Evolutionary conservation across 139 green algal genomes (phyloP).

Genomic region (Spirogloea muscicola): DNA sequence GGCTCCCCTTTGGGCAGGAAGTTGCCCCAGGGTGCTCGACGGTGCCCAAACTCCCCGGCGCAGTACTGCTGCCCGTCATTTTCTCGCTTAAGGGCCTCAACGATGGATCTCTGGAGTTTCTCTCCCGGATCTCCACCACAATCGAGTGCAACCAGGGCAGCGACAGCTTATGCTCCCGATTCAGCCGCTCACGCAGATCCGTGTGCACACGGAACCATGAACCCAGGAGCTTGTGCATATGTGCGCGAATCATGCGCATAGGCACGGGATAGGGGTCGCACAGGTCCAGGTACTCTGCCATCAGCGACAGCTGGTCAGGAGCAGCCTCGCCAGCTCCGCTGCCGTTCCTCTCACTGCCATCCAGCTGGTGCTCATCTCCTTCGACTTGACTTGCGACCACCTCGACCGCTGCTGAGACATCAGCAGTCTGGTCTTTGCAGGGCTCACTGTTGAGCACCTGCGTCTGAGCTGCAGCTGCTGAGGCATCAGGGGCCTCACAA

Average conservation of each 20-base stretch:
- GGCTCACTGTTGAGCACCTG: too few relatives aligned
- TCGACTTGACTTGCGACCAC: background rate
- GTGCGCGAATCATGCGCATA: slow-evolving; percentile 78
- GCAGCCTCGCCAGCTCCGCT: background rate
- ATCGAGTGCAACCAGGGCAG: slow-evolving; percentile 16
- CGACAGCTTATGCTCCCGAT: slow-evolving; percentile 33
- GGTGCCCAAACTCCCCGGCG: too few relatives aligned
- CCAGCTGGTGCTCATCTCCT: background rate
- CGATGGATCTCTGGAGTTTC: too few relatives aligned
- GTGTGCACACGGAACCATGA: slow-evolving; percentile 81
- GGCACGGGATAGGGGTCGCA: slow-evolving; percentile 63
- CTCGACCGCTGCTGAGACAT: background rate
- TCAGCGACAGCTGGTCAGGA: slow-evolving; percentile 8
- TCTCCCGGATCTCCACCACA: slow-evolving; percentile 27
- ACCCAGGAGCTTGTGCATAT: slow-evolving; percentile 67
- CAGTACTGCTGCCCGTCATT: too few relatives aligned
- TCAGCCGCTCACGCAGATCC: slow-evolving; percentile 77
- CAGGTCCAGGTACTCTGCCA: slow-evolving; percentile 79
- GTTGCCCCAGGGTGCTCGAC: too few relatives aligned
- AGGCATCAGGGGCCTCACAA: background rate
- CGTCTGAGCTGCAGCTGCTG: background rate
- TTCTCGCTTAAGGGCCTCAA: too few relatives aligned
- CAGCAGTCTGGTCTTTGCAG: background rate
- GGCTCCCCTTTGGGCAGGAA: too few relatives aligned
- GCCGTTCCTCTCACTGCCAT: background rate